A percentile compares a stretch with the other conserved stretches of the same genome.
phyloP scores from a whole-genome alignment of 2,329 filamentous ascomycete genomes.

The Lecanicillium sp. region DNA sequence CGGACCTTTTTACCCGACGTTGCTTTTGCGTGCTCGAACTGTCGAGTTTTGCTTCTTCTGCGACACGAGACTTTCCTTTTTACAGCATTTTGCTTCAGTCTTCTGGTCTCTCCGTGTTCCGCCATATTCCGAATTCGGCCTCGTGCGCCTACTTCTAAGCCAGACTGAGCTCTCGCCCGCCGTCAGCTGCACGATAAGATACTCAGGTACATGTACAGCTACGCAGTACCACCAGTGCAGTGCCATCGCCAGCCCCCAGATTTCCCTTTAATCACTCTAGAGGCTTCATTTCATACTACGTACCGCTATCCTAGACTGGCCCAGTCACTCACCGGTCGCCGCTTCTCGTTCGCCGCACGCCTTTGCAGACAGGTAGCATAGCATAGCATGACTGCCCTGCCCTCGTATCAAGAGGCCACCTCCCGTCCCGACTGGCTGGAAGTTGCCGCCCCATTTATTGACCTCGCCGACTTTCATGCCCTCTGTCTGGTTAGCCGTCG shows the following conservation, averaged over 20 bases:
- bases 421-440: slow-evolving; percentile 42
- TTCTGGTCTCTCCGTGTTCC: neutral
- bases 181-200: no score
- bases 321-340: no score
- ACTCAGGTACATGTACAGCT: no score
- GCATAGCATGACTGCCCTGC: slow-evolving; percentile 30
- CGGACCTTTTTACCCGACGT: neutral
- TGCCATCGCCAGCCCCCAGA: no score
- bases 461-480: slow-evolving; percentile 33
- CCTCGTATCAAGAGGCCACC: slow-evolving; percentile 49
- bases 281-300: no score
- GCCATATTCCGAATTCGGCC: neutral
- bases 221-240: no score
- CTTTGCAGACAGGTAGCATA: neutral
- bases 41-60: neutral
- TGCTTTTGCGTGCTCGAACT: neutral
- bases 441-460: slow-evolving; percentile 40
- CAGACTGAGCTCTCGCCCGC: no score
- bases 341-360: no score
- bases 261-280: no score
- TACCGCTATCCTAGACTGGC: no score
- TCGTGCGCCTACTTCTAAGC: neutral
- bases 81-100: neutral
- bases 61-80: no score
- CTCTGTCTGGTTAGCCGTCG: slow-evolving; percentile 44